These are phyloP conservation scores for Ceratocystis lukuohia DNA, from an alignment of 2,329 filamentous ascomycete genomes.

Conservation along the genomic window DNA sequence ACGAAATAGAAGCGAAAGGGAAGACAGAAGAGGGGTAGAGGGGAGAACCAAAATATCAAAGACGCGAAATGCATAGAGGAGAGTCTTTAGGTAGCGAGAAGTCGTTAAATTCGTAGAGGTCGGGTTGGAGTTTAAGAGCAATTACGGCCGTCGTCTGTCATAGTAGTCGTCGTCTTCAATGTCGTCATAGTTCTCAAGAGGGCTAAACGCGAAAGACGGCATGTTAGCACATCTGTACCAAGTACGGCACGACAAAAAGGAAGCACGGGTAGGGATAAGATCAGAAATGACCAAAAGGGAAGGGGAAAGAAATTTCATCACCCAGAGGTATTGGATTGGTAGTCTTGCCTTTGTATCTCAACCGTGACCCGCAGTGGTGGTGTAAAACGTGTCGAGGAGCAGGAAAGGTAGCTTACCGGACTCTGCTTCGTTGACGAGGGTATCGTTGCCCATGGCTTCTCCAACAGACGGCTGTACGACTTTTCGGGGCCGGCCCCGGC, in stretches of 20 bases:
- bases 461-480: slow-evolving; percentile 20
- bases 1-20: not conserved
- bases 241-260: not conserved
- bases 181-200: not conserved
- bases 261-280: not conserved
- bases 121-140: not conserved
- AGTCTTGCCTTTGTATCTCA: slow-evolving; percentile 6
- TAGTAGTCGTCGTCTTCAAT: not conserved
- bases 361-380: not conserved
- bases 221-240: not conserved
- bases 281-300: not conserved
- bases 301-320: not conserved
- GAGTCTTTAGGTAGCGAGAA: not conserved
- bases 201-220: not conserved
- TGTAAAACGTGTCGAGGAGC: slow-evolving; percentile 6
- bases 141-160: not conserved
- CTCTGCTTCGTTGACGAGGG: slow-evolving; percentile 3
- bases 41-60: not conserved
- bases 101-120: slow-evolving; percentile 5
- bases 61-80: not conserved
- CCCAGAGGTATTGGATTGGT: not conserved
- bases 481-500: slow-evolving; percentile 22
- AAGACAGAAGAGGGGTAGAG: not conserved
- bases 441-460: slow-evolving; percentile 18
- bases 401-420: slow-evolving; percentile 7